These are phyloP conservation scores for Monilinia aucupariae DNA, from an alignment of 2,329 filamentous ascomycete genomes.

Conservation along the genomic window DNA sequence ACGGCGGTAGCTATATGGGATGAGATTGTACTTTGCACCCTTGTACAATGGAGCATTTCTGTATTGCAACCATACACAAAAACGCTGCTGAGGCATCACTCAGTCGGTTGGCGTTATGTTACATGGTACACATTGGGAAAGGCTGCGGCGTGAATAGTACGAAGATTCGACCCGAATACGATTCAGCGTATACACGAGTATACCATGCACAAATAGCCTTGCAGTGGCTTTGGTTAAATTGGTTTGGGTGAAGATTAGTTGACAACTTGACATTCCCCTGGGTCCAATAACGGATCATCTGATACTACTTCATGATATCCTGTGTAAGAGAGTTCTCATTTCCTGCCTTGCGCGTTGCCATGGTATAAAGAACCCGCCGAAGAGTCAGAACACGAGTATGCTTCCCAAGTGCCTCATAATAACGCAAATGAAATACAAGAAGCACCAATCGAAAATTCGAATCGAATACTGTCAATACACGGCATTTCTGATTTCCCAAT, in stretches of 20 bases:
- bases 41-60: not conserved
- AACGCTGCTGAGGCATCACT: not conserved
- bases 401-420: not conserved
- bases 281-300: not conserved
- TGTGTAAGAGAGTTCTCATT: not conserved
- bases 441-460: constrained; percentile 6
- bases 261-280: not conserved
- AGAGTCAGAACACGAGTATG: not conserved
- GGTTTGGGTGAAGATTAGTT: not conserved
- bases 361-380: not conserved
- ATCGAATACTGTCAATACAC: constrained; percentile 20
- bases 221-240: not conserved
- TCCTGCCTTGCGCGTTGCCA: not conserved
- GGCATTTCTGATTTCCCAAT: constrained; percentile 14
- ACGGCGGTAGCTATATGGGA: not conserved
- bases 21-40: not conserved
- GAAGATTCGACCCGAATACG: not conserved
- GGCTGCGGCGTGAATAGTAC: not conserved
- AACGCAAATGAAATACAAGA: not conserved
- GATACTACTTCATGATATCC: not conserved
- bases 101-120: not conserved
- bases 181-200: not conserved
- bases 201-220: not conserved
- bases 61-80: constrained; percentile 2
- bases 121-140: not conserved